Percentiles rank a stretch among this genome's conserved stretches.
These are phyloP conservation scores for Capsella bursapastoris DNA, from an alignment of 345 rosid genomes.

Conservation along the genomic window DNA sequence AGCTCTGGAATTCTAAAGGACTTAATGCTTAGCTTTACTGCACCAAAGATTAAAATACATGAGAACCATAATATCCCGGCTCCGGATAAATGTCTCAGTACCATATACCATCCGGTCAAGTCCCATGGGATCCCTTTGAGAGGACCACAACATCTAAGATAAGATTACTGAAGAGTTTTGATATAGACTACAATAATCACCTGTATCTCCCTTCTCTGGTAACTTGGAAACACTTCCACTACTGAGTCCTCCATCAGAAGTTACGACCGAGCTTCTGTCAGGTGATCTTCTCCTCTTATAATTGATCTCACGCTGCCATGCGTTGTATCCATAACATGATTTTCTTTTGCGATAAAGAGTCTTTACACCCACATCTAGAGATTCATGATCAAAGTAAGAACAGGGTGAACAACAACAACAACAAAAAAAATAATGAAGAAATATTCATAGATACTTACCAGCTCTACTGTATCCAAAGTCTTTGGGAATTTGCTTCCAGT, in stretches of 20 bases:
- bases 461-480: constrained; percentile 62
- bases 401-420: neutral
- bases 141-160: constrained; percentile 39
- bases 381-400: constrained; percentile 25
- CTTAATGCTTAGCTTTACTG: constrained; percentile 96
- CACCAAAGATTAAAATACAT: constrained; percentile 43
- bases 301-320: constrained; percentile 51
- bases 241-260: constrained; percentile 80
- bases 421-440: neutral
- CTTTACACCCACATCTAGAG: constrained; percentile 61
- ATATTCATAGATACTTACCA: constrained; percentile 54
- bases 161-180: constrained; percentile 19
- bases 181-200: constrained; percentile 34
- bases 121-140: constrained; percentile 69
- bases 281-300: constrained; percentile 71
- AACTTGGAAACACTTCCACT: constrained; percentile 85
- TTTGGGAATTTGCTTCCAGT: constrained; percentile 78
- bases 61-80: constrained; percentile 38
- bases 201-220: constrained; percentile 54
- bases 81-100: constrained; percentile 2
- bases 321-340: constrained; percentile 53
- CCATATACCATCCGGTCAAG: constrained; percentile 31
- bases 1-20: constrained; percentile 94
- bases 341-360: constrained; percentile 67
- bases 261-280: constrained; percentile 59